Evolutionary conservation across 1,139 yeast species (phyloP).

Genomic region (Yamadazyma sp.): DNA sequence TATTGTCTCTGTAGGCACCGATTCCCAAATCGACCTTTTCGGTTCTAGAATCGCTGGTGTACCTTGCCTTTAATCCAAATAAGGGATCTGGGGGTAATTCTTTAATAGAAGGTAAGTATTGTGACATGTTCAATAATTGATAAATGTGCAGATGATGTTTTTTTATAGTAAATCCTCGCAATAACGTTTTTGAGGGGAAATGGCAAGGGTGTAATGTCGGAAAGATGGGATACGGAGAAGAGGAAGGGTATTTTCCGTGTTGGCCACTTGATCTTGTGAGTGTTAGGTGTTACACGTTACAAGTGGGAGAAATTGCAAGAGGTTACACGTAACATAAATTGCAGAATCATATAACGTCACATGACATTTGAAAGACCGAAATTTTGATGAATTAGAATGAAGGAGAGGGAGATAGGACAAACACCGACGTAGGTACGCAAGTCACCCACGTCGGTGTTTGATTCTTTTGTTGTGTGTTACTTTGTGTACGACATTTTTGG

Average conservation of each 20-base stretch:
- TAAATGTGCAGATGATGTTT: background rate
- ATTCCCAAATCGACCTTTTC: constrained; percentile 89
- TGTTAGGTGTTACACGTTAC: too few relatives aligned
- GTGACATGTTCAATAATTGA: constrained; percentile 26
- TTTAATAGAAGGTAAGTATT: constrained; percentile 46
- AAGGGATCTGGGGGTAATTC: constrained; percentile 76
- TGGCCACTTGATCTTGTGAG: background rate
- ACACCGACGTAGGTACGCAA: too few relatives aligned
- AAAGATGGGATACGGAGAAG: background rate
- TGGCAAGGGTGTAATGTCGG: background rate
- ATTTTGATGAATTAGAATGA: too few relatives aligned
- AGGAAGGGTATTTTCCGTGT: background rate
- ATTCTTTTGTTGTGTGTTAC: background rate
- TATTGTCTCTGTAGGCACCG: constrained; percentile 93
- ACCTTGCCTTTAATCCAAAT: constrained; percentile 81
- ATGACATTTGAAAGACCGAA: too few relatives aligned
- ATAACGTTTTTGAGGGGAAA: constrained; percentile 2
- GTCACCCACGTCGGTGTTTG: background rate
- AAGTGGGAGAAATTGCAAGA: too few relatives aligned
- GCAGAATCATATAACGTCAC: too few relatives aligned
- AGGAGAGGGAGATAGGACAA: too few relatives aligned
- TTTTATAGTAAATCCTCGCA: constrained; percentile 1
- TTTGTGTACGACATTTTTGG: background rate
- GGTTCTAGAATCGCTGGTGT: constrained; percentile 57
- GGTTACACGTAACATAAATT: too few relatives aligned